These are phyloP conservation scores for Pyrenophora teres DNA, from an alignment of 2,329 filamentous ascomycete species.

Conservation along the genomic window DNA sequence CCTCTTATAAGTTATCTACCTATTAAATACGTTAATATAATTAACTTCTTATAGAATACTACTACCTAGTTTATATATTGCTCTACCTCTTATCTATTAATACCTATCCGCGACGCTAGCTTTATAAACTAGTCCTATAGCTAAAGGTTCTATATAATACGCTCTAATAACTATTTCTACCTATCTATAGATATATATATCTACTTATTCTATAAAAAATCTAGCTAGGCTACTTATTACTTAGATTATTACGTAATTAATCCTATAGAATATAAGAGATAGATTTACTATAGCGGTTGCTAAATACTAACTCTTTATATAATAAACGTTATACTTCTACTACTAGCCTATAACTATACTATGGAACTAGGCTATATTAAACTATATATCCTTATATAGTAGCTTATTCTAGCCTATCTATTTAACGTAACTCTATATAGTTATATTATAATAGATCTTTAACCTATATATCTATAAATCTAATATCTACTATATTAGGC, in stretches of 20 bases:
- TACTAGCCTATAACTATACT: no score
- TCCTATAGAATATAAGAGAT: slow-evolving; percentile 2
- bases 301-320: neutral
- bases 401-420: no score
- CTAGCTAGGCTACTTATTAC: no score
- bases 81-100: no score
- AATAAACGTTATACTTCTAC: neutral
- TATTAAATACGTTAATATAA: no score
- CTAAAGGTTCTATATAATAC: neutral
- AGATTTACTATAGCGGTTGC: neutral
- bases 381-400: no score
- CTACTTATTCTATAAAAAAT: no score
- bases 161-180: slow-evolving; percentile 6
- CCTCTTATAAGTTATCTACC: no score
- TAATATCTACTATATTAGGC: slow-evolving; percentile 22
- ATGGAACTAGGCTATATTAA: no score
- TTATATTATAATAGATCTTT: slow-evolving; percentile 21
- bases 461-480: slow-evolving; percentile 18
- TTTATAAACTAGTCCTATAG: slow-evolving; percentile 6
- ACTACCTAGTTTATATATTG: slow-evolving; percentile 17
- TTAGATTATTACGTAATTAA: no score
- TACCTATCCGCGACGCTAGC: neutral
- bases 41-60: slow-evolving; percentile 22
- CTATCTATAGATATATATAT: slow-evolving; percentile 6
- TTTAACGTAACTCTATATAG: no score